phyloP scores from a whole-genome alignment of 768 basidiomycete genomes.

The Podaxis pistillaris region DNA sequence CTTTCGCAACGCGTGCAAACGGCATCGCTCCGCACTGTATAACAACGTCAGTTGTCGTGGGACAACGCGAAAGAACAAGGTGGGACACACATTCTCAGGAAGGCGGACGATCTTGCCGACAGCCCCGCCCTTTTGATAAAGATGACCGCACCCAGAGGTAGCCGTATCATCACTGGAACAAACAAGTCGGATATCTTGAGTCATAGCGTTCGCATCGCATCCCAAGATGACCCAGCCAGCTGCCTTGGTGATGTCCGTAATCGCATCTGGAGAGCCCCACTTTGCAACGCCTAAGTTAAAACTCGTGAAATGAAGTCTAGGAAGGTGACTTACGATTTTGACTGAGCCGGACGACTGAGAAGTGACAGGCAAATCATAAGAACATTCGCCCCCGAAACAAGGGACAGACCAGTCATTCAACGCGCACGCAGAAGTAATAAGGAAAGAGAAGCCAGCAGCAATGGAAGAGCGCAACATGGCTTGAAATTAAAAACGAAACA shows the following conservation, averaged over 20 bases:
- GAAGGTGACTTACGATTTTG: conserved; percentile 14
- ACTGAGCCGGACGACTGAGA: conserved; percentile 13
- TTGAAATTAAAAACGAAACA: background rate
- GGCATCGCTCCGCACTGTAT: conserved; percentile 18
- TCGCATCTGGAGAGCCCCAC: conserved; percentile 24
- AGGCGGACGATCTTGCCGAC: conserved; percentile 35
- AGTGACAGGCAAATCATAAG: conserved; percentile 16
- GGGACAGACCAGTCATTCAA: conserved; percentile 20
- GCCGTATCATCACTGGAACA: conserved; percentile 29
- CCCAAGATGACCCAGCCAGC: conserved; percentile 39
- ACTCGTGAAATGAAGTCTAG: background rate
- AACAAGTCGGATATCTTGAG: conserved; percentile 35
- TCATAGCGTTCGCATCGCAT: conserved; percentile 27
- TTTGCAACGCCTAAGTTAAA: background rate
- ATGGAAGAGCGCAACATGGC: conserved; percentile 3
- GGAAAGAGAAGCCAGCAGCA: conserved; percentile 1
- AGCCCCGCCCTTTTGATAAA: conserved; percentile 26
- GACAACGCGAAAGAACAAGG: conserved; percentile 7
- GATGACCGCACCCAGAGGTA: conserved; percentile 27
- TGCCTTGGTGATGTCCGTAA: conserved; percentile 38
- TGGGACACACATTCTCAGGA: conserved; percentile 30
- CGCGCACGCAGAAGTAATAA: conserved; percentile 2
- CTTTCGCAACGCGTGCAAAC: conserved; percentile 31
- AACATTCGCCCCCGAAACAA: conserved; percentile 17
- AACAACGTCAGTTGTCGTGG: background rate